Evolutionary conservation across 805 yeast species (phyloP), one percentile per base, ranked within the genome.

Genomic region (Suhomyces sp.): DNA sequence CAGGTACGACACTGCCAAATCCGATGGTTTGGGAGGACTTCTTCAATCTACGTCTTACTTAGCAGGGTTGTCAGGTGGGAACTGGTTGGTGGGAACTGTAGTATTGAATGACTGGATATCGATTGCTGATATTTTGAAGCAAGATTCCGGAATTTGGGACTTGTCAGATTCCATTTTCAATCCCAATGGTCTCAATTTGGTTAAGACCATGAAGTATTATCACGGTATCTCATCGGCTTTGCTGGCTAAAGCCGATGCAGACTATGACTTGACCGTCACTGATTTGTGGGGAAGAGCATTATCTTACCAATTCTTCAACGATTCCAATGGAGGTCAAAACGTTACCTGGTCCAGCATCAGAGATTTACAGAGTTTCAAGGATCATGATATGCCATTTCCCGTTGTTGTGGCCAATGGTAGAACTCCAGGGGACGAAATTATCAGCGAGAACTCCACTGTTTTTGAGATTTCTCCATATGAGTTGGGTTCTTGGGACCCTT

Each of bases 401-500:
- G 65, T 74, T 8, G 66, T 74, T 4, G 58, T 73, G 22, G 67
- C 78, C 12, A 83, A 83, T 62, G 89, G 88, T 47, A 75, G 90
- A 69, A 73, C 79, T n/a, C 89, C 89, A 9, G 83, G 82, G 26
- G 77, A 87, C 3, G 48, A 56, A 4, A 76, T 87, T 47, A 71
- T 87, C 48, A 77, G 80, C 54, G 65, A 70, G 31, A 90, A 89
- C 72, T 85, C 96, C 7, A 88, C 96, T 1, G 79, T 74, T 3
- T 71, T 69, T 52, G 78, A 74, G 51, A 57, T 72, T 33, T 66
- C 60, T 46, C 75, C 79, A 2, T 71, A 57, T 49, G 79, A 74
- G 54, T 59, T 74, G 45, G 79, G 79, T 0, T 67, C 73, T 3
- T 74, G 79, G 79, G 79, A 74, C 55, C 73, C 75, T 5, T 60